Evolutionary conservation across 495 filamentous ascomycete genomes (phyloP).

Genomic region (Aspergillus mulundensis): DNA sequence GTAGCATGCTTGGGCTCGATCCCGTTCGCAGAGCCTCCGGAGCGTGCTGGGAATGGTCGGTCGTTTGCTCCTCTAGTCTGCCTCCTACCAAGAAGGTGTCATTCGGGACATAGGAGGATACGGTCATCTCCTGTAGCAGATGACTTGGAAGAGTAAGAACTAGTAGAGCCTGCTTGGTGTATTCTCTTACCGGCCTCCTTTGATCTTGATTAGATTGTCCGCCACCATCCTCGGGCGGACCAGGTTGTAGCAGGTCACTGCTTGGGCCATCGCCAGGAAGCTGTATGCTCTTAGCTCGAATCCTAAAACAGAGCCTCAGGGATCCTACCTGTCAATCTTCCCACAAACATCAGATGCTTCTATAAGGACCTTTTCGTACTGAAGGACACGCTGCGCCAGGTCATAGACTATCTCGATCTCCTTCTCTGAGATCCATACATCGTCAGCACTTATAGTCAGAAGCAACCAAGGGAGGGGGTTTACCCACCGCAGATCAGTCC

Average conservation of each 20-base stretch:
- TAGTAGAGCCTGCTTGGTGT: not conserved
- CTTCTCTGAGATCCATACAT: conserved; percentile 53
- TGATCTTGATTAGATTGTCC: conserved; percentile 71
- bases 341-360: conserved; percentile 72
- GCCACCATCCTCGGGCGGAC: conserved; percentile 63
- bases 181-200: conserved; percentile 62
- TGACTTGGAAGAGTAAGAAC: conserved; percentile 48
- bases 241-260: conserved; percentile 72
- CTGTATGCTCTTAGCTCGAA: conserved; percentile 35
- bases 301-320: too few species aligned
- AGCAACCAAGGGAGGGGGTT: not conserved
- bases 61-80: conserved; percentile 20
- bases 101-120: conserved; percentile 83
- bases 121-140: conserved; percentile 82
- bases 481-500: conserved; percentile 71
- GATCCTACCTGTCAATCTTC: conserved; percentile 70
- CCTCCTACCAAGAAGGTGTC: conserved; percentile 71
- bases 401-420: conserved; percentile 88
- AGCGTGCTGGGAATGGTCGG: conserved; percentile 1
- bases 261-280: conserved; percentile 73
- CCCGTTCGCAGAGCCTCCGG: conserved; percentile 6
- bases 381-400: conserved; percentile 66
- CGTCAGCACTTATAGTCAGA: not conserved
- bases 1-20: conserved; percentile 62
- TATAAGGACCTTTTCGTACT: conserved; percentile 64